Base-by-base conservation (phyloP, 345 rosid genomes). In the Hibiscus syriacus region DNA sequence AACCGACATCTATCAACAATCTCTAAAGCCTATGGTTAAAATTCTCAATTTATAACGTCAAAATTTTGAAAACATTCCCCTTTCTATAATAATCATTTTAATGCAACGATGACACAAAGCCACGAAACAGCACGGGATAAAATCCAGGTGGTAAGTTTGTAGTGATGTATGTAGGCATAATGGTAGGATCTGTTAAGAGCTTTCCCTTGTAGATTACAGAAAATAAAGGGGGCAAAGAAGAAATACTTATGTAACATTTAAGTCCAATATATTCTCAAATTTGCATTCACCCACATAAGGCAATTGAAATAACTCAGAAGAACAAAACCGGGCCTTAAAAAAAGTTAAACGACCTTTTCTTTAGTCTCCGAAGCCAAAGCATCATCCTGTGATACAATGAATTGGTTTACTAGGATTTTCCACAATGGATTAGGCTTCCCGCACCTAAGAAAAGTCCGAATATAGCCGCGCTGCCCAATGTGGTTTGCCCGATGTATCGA, bases 371-470 rank as follows among this genome's bases (percentile, higher is more conserved):
- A 54, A 61, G 49, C n/a, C 30, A 36, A 48, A 8, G 34, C 23
- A 64, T 5, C 67, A 26, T 45, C 67, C 12, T 3, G 20, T 26
- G 29, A 7, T 14, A 11, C 10, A 45, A 64, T 43, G 19, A 64
- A 54, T 55, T 1, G 50, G 50, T 45, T 11, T 50, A 86, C 75
- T 84, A 78, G 1, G 79, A 80, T 64, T 85, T 88, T 59, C 94
- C 94, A 73, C 94, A 90, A 69, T 85, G 97, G 77, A 90, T 88
- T 83, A 88, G 82, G 76, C 94, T 88, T 20, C 97, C 97, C 0
- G 92, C 97, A 64, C 94, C 97, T 74, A 93, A 76, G 81, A 93
- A 93, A 53, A 93, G 96, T 70, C 98, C 98, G 64, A 90, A 93
- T 64, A 93, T 80, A 9, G 98, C 98, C 6, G 97, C 97, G 56